These are phyloP conservation scores for Skeletonema tropicum DNA, from an alignment of 108 stramenopile genomes.

Conservation along the genomic window DNA sequence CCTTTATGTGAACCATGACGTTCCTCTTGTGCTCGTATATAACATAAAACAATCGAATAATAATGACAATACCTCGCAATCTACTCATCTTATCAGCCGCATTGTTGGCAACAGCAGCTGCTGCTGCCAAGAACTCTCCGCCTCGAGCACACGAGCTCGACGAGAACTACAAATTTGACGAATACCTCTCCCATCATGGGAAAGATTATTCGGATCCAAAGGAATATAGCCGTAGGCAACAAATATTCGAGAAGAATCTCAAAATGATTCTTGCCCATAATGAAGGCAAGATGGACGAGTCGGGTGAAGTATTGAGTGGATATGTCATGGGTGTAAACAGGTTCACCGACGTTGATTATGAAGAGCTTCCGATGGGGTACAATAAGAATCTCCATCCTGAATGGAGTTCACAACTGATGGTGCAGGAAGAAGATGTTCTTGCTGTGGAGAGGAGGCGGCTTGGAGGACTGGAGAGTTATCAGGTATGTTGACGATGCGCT, in stretches of 20 bases:
- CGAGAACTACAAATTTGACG: conserved; percentile 52
- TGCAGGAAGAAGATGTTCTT: background rate
- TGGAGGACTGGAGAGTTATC: conserved; percentile 11
- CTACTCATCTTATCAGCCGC: conserved; percentile 14
- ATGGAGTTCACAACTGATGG: conserved; percentile 8
- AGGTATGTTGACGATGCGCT: conserved; percentile 5
- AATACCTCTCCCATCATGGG: conserved; percentile 51
- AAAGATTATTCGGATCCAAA: conserved; percentile 50
- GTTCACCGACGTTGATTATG: conserved; percentile 58
- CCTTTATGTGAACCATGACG: too few relatives aligned
- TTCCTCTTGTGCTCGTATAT: too few relatives aligned
- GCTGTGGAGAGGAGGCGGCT: background rate
- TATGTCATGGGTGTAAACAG: conserved; percentile 67
- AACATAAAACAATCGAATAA: background rate
- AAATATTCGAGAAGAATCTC: conserved; percentile 61
- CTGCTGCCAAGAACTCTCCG: conserved; percentile 13
- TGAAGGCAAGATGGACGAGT: conserved; percentile 23
- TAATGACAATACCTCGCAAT: conserved; percentile 1
- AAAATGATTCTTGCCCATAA: conserved; percentile 63
- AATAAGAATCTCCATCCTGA: conserved; percentile 13
- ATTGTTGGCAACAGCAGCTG: background rate
- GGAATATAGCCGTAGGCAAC: conserved; percentile 50
- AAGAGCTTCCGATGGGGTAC: conserved; percentile 27
- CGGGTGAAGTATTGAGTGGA: conserved; percentile 26
- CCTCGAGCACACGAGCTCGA: conserved; percentile 52